Conservation (phyloP, 495 filamentous ascomycete species). For the Polyplosphaeria fusca region DNA sequence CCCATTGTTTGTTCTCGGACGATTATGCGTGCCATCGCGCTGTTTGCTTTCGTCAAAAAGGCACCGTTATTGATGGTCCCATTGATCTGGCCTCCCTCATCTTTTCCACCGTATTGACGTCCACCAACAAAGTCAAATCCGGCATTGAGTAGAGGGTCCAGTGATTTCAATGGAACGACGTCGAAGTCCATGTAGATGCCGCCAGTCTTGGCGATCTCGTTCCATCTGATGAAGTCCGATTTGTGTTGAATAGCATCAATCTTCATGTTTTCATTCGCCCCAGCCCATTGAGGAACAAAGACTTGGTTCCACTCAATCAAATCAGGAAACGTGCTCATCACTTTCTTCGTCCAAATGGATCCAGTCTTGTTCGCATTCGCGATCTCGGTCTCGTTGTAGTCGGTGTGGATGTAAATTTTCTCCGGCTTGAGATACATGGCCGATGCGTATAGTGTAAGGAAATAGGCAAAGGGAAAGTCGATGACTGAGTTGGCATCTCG, state of each 20-base stretch:
- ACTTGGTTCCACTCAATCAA: background rate
- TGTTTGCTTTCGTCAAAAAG: background rate
- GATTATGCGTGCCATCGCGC: background rate
- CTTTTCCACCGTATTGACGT: slow-evolving; percentile 3
- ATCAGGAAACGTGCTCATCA: background rate
- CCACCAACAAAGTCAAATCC: slow-evolving; percentile 9
- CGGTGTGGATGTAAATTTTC: slow-evolving; percentile 15
- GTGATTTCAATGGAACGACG: background rate
- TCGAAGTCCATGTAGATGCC: slow-evolving; percentile 20
- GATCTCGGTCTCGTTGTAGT: slow-evolving; percentile 7
- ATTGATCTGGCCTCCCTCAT: background rate
- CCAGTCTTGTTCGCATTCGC: background rate
- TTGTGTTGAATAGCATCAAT: slow-evolving; percentile 11
- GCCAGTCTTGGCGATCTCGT: slow-evolving; percentile 2
- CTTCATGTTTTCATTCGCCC: background rate
- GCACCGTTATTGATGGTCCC: slow-evolving; percentile 10
- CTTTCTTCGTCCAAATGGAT: slow-evolving; percentile 10
- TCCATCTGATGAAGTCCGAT: slow-evolving; percentile 14
- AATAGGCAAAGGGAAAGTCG: slow-evolving; percentile 4
- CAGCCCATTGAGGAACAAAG: background rate
- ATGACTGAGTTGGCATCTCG: background rate
- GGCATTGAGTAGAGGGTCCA: background rate
- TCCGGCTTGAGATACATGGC: slow-evolving; percentile 3
- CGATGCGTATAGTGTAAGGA: slow-evolving; percentile 10
- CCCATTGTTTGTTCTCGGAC: background rate